Conservation (phyloP, 2,329 filamentous ascomycete genomes). For the Apiospora malaysiana region DNA sequence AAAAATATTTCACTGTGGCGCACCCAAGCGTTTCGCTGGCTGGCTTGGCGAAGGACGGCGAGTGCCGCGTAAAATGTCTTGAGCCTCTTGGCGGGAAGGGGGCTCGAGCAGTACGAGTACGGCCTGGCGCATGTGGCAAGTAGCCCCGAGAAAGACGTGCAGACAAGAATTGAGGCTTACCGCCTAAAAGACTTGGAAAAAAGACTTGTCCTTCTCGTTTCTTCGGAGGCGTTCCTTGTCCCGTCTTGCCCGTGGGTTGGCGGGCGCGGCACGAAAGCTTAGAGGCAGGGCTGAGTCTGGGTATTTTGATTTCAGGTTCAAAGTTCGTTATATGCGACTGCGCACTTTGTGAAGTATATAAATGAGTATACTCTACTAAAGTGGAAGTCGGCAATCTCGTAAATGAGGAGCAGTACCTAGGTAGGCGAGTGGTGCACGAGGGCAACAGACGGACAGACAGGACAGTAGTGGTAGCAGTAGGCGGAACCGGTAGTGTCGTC, state of each 20-base stretch:
- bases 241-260: background rate
- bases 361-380: background rate
- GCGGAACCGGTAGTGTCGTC: background rate
- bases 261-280: constrained; percentile 7
- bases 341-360: background rate
- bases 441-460: background rate
- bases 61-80: background rate
- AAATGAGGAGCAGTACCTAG: background rate
- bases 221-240: background rate
- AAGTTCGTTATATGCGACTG: no score
- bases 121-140: no score
- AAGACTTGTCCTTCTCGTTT: background rate
- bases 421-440: no score
- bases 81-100: background rate
- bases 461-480: background rate
- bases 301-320: background rate
- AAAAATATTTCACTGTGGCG: background rate
- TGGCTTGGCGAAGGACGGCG: background rate
- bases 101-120: no score
- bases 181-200: constrained; percentile 3
- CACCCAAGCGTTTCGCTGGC: constrained; percentile 4
- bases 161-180: constrained; percentile 14
- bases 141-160: background rate
- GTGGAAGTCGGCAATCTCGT: background rate
- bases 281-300: background rate